Conservation (phyloP, 495 filamentous ascomycete species). For the Daldinia caldariorum region DNA sequence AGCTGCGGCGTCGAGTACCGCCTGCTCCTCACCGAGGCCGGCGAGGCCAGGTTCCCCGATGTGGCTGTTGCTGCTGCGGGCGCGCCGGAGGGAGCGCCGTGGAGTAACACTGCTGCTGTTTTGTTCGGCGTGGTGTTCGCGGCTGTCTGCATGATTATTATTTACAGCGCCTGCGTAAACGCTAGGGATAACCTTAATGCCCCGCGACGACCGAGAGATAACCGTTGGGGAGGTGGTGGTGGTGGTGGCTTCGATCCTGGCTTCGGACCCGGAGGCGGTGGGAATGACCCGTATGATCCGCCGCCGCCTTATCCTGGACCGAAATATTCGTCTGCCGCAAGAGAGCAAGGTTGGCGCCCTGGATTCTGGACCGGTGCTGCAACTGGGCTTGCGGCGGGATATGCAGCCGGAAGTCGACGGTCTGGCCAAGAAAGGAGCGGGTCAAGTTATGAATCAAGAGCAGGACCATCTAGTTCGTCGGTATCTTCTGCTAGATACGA, state of each 20-base stretch:
- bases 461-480: slow-evolving; percentile 52
- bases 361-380: slow-evolving; percentile 88
- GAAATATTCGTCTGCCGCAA: slow-evolving; percentile 47
- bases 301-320: slow-evolving; percentile 66
- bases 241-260: slow-evolving; percentile 45
- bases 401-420: slow-evolving; percentile 69
- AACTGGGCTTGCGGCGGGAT: slow-evolving; percentile 75
- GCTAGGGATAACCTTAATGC: not conserved
- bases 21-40: slow-evolving; percentile 80
- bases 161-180: slow-evolving; percentile 54
- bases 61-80: slow-evolving; percentile 44
- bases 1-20: slow-evolving; percentile 95
- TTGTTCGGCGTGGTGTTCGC: slow-evolving; percentile 51
- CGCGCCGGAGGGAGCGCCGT: slow-evolving; percentile 29
- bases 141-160: slow-evolving; percentile 60
- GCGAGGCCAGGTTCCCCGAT: slow-evolving; percentile 74
- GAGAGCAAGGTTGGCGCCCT: slow-evolving; percentile 72
- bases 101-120: slow-evolving; percentile 11
- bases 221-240: slow-evolving; percentile 43
- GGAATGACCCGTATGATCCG: slow-evolving; percentile 63
- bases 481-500: slow-evolving; percentile 69
- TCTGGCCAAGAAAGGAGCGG: slow-evolving; percentile 43
- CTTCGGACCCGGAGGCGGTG: slow-evolving; percentile 57
- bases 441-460: slow-evolving; percentile 51
- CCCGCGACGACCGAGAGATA: slow-evolving; percentile 22